Evolutionary conservation across 2,329 filamentous ascomycete species (phyloP).

Genomic region (Trichoderma sp.): DNA sequence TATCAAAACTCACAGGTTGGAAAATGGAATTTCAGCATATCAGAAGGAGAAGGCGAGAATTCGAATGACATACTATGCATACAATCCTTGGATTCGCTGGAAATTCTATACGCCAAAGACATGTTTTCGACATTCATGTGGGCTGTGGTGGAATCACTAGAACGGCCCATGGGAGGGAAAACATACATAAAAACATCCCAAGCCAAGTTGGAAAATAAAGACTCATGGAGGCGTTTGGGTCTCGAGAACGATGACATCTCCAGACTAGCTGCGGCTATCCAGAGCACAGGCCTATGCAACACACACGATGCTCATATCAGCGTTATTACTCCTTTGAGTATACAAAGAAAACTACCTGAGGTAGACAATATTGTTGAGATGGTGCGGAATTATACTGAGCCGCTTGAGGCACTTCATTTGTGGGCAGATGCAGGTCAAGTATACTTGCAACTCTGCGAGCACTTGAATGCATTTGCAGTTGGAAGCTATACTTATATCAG

Average conservation of each 20-base stretch:
- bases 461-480: background rate
- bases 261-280: background rate
- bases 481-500: background rate
- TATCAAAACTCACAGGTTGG: background rate
- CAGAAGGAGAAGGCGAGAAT: background rate
- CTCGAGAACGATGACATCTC: background rate
- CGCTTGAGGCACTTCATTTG: background rate
- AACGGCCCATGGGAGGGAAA: background rate
- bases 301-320: background rate
- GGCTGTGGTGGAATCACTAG: slow-evolving; percentile 22
- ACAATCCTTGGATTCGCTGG: background rate
- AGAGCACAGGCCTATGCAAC: background rate
- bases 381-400: background rate
- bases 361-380: background rate
- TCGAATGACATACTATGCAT: background rate
- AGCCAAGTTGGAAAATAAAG: background rate
- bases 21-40: background rate
- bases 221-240: background rate
- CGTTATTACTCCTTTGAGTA: background rate
- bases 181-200: background rate
- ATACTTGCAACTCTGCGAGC: background rate
- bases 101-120: slow-evolving; percentile 27
- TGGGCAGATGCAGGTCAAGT: background rate
- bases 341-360: background rate
- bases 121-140: slow-evolving; percentile 34